phyloP scores from a whole-genome alignment of 306 rosid genomes.

The Cucurbita moschata region DNA sequence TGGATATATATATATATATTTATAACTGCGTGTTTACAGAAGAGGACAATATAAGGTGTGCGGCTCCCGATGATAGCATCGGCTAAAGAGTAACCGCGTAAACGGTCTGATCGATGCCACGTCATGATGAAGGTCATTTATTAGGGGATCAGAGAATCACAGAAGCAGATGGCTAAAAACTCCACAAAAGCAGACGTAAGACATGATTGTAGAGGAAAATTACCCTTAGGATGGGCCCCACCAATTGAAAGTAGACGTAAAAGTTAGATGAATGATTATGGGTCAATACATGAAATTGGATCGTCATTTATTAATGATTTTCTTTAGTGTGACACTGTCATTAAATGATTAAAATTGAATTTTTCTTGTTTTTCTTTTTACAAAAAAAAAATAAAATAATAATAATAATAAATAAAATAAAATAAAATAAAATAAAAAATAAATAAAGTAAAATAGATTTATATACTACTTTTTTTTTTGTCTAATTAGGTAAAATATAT shows the following conservation, averaged over 20 bases:
- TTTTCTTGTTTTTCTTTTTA: neutral
- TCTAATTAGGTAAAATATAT: too few relatives aligned
- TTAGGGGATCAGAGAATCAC: too few relatives aligned
- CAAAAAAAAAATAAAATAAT: neutral
- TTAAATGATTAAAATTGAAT: neutral
- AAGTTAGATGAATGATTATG: neutral
- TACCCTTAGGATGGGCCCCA: neutral
- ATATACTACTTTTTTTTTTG: too few relatives aligned
- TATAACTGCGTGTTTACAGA: neutral
- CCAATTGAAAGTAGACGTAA: neutral
- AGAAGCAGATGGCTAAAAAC: neutral
- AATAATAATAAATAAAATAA: too few relatives aligned
- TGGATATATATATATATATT: neutral
- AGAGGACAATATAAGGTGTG: neutral
- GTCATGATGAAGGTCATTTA: neutral
- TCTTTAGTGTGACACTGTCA: neutral
- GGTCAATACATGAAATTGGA: neutral
- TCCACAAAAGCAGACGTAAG: neutral
- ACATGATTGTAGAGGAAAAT: neutral
- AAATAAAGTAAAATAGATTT: too few relatives aligned
- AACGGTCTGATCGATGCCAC: neutral
- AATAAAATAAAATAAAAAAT: too few relatives aligned
- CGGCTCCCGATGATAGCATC: neutral
- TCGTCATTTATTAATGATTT: slow-evolving; percentile 1
- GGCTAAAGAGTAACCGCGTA: neutral